Percentiles rank a stretch among this genome's conserved stretches.
These are phyloP conservation scores for Chloranthus sessilifolius DNA, from an alignment of 164 flowering plant genomes.

Conservation along the genomic window DNA sequence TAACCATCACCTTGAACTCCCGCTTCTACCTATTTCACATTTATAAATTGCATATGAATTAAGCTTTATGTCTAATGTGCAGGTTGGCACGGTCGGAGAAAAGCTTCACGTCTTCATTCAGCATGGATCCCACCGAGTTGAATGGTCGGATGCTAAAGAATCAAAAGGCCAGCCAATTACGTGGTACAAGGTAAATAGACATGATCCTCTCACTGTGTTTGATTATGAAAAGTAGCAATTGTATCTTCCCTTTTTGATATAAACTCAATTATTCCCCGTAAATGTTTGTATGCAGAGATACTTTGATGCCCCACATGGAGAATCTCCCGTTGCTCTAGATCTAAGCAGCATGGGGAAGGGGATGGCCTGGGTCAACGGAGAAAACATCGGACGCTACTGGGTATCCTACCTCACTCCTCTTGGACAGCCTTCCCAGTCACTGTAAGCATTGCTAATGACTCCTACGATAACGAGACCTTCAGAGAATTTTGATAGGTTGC, in stretches of 20 bases:
- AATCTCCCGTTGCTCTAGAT: constrained; percentile 51
- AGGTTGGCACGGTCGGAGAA: constrained; percentile 78
- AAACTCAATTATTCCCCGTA: no score
- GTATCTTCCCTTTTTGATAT: no score
- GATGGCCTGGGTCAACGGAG: constrained; percentile 74
- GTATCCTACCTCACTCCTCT: constrained; percentile 48
- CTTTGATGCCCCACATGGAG: constrained; percentile 72
- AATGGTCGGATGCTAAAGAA: constrained; percentile 44
- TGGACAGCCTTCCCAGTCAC: constrained; percentile 58
- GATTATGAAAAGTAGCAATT: no score
- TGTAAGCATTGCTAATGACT: no score
- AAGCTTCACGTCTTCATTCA: constrained; percentile 35
- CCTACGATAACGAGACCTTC: no score
- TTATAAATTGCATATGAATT: no score
- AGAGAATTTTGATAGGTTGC: no score
- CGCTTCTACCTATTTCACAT: no score
- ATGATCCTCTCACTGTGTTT: no score
- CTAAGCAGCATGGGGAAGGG: constrained; percentile 71
- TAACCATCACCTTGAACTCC: no score
- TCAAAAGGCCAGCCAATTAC: constrained; percentile 31
- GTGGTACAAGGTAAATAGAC: constrained; percentile 78
- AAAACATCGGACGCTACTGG: constrained; percentile 86
- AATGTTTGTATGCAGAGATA: constrained; percentile 43
- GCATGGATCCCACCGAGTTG: constrained; percentile 45
- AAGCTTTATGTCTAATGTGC: background rate